These are phyloP conservation scores for Saksenaea oblongispora DNA, from an alignment of 371 early-diverging fungal species.

Conservation along the genomic window DNA sequence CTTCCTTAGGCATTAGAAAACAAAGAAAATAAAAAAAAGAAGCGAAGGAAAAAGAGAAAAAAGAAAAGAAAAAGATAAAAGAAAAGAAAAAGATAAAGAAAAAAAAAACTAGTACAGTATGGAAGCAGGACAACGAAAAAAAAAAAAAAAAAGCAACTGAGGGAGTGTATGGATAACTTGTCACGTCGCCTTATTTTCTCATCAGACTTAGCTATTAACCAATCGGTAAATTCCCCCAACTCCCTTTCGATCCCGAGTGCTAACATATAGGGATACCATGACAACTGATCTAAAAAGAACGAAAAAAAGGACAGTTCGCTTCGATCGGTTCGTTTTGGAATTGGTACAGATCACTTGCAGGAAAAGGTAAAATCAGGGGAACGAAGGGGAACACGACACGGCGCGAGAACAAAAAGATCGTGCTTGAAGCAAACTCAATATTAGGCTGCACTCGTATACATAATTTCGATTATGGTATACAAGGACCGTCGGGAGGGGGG, in stretches of 20 bases:
- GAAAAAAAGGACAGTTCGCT: neutral
- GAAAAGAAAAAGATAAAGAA: constrained; percentile 4
- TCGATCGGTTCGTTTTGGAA: constrained; percentile 1
- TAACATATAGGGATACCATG: constrained; percentile 2
- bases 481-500: neutral
- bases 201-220: neutral
- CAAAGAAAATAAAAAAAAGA: neutral
- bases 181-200: neutral
- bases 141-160: too few species aligned
- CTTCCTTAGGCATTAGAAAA: neutral
- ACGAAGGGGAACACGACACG: neutral
- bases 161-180: neutral
- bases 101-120: neutral
- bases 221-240: neutral
- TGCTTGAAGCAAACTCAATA: neutral
- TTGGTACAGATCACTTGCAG: neutral
- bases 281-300: neutral
- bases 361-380: constrained; percentile 6
- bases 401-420: neutral
- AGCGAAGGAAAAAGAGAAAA: neutral
- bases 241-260: neutral
- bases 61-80: constrained; percentile 3
- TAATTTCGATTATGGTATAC: neutral
- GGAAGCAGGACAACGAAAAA: neutral
- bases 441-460: neutral